These are phyloP conservation scores for Pseudocercospora cruenta DNA, from an alignment of 2,329 filamentous ascomycete genomes.

Conservation along the genomic window DNA sequence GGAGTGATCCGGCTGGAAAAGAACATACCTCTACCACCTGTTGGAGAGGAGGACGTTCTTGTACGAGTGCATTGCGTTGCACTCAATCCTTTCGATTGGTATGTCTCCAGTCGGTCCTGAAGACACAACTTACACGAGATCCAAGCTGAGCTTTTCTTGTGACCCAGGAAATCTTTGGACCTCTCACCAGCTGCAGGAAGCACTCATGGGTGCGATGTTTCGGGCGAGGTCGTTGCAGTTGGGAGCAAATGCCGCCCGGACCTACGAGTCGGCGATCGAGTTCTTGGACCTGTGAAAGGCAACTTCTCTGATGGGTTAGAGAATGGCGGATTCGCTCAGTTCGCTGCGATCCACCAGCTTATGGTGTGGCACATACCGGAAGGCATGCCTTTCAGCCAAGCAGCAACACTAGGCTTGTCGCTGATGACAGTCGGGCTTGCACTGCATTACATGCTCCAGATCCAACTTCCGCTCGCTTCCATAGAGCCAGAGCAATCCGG, in stretches of 20 bases:
- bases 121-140: neutral
- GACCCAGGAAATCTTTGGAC: conserved; percentile 26
- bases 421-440: conserved; percentile 27
- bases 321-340: conserved; percentile 27
- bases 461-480: conserved; percentile 16
- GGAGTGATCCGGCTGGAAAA: conserved; percentile 18
- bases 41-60: conserved; percentile 23
- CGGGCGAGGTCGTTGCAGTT: conserved; percentile 23
- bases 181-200: conserved; percentile 25
- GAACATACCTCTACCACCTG: conserved; percentile 16
- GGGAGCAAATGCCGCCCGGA: conserved; percentile 18
- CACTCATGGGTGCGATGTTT: conserved; percentile 26
- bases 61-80: conserved; percentile 25
- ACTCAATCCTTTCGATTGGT: conserved; percentile 29
- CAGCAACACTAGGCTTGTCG: conserved; percentile 23
- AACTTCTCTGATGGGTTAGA: conserved; percentile 21
- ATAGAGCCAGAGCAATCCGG: neutral
- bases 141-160: neutral
- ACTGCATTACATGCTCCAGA: conserved; percentile 23
- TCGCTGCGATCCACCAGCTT: conserved; percentile 20
- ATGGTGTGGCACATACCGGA: conserved; percentile 22
- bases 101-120: neutral
- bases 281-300: conserved; percentile 25
- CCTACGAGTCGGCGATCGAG: conserved; percentile 24
- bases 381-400: conserved; percentile 21